Evolutionary conservation across 1,284 basidiomycete species (phyloP).

Genomic region (Ceratobasidium sp.): DNA sequence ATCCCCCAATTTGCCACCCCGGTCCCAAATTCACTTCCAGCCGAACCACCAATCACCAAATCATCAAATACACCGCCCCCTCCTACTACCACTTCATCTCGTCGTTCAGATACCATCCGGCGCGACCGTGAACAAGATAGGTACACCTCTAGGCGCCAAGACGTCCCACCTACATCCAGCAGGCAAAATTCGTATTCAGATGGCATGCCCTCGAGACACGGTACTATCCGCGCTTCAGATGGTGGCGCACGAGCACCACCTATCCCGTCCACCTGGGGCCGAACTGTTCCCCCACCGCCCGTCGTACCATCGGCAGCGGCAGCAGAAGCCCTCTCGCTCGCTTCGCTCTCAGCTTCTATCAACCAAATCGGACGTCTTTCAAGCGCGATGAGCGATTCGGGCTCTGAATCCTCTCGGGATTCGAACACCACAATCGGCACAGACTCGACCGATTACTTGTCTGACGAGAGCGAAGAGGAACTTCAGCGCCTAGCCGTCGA

Average conservation of each 20-base stretch:
- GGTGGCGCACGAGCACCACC: not conserved
- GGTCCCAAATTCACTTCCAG: not conserved
- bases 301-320: not conserved
- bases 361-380: constrained; percentile 22
- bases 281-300: too few species aligned
- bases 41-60: not conserved
- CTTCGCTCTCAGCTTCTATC: constrained; percentile 28
- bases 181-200: constrained; percentile 17
- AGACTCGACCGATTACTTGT: constrained; percentile 46
- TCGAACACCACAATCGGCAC: constrained; percentile 43
- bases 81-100: not conserved
- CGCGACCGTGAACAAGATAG: constrained; percentile 5
- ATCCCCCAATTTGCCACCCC: constrained; percentile 24
- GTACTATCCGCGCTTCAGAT: constrained; percentile 9
- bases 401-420: constrained; percentile 29
- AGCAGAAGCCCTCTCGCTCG: constrained; percentile 26
- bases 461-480: constrained; percentile 46
- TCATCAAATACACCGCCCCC: constrained; percentile 4
- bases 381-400: constrained; percentile 36
- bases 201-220: not conserved
- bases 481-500: constrained; percentile 44
- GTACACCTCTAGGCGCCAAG: constrained; percentile 19
- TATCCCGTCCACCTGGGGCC: constrained; percentile 4
- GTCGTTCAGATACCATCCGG: not conserved
- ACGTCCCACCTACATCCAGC: not conserved